Evolutionary conservation across 1,284 basidiomycete genomes (phyloP), one percentile per base, ranked within the genome.

Genomic region (Marasmius tenuissimus): DNA sequence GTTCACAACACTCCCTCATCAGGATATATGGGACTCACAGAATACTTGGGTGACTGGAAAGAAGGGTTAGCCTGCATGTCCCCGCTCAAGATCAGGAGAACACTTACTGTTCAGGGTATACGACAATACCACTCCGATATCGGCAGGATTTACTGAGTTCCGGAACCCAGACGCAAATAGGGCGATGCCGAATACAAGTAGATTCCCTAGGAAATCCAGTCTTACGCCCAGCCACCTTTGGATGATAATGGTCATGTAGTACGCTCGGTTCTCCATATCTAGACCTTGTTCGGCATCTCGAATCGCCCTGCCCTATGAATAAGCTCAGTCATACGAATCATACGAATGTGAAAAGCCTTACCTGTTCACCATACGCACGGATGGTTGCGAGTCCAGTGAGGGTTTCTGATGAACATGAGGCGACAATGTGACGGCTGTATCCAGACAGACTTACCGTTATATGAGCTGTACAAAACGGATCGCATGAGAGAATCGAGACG

Each of bases 191-290:
- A 94, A 82, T 16, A 92, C 81, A 16, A 96, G 75, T 14, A 92
- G 70, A 59, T 90, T 90, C 9, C 90, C 92, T 48, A 94, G 83
- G 45, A 91, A 68, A 61, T 88, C 85, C 7, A 91, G 75, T 2
- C 88, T 78, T 16, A 89, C 69, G n/a, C 78, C 77, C 2, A 88
- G 73, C 85, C 85, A 89, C 56, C 83, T 75, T 68, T 88, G 86
- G 53, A 80, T 67, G 47, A 16, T 52, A 11, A 54, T 33, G 18
- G 52, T 92, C 78, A 94, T 85, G 69, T 87, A 89, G 72, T 93
- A 93, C 0, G 93, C 93, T 49, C 89, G 78, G 70, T 92, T 92
- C 70, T 93, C 85, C 67, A 85, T 74, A 70, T 93, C 89, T 66
- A 92, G 70, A n/a, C 87, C 82, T 50, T 81, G 76, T 61, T 88